Evolutionary conservation across 768 basidiomycete genomes (phyloP), one percentile per base, ranked within the genome.

Genomic region (Tricholoma furcatifolium): DNA sequence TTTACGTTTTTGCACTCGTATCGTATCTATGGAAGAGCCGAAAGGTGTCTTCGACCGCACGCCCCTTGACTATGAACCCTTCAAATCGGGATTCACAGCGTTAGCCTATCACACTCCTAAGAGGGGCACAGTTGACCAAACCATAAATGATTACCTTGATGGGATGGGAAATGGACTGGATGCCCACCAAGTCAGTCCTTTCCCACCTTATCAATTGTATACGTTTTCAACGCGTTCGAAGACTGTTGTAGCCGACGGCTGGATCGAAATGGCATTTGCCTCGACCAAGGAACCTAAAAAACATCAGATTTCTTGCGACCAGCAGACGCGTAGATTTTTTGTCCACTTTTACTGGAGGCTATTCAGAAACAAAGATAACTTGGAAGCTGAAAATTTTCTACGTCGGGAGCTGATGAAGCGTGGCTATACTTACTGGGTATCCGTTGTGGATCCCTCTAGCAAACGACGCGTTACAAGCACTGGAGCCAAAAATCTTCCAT

Each of bases 271-370:
- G 23, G 60, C 62, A 17, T 62, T 60, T 35, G 4, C 47, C 32
- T 24, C n/a, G 35, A 20, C n/a, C n/a, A 30, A n/a, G 15, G 39
- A 49, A 41, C 21, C 17, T 34, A 44, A 23, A 36, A 15, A 49
- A 23, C 24, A 23, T 8, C 8, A 41, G 18, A 30, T 45, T n/a
- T n/a, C 14, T 24, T 48, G 46, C 15, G 57, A 59, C 52, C 31
- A 45, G 15, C 36, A 56, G 39, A 56, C 39, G 36, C 43, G 53
- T 38, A 38, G 41, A 45, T 45, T 56, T 23, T 66, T 66, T 42
- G 55, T 66, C 21, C 39, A 48, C 4, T 59, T 65, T 31, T 65
- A 65, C 41, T 66, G 63, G 65, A 53, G 47, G 15, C 43, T 66
- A 27, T 60, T n/a, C n/a, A n/a, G n/a, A n/a, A n/a, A n/a, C 50